Evolutionary conservation across 2,329 filamentous ascomycete genomes (phyloP).

Genomic region (Calcarisporium arbuscula): DNA sequence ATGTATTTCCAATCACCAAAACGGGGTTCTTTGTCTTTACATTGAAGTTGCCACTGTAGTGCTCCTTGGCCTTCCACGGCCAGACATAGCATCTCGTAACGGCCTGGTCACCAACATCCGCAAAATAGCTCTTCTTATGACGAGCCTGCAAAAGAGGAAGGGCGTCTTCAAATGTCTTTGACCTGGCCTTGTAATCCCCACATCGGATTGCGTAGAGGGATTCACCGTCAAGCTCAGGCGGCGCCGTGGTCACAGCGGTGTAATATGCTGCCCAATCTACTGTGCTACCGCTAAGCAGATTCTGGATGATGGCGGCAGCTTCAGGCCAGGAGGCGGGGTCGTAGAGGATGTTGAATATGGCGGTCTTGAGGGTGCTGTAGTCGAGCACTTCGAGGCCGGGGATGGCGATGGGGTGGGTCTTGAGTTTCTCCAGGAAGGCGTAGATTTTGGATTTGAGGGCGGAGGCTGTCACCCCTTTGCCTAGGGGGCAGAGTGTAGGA

Average conservation of each 20-base stretch:
- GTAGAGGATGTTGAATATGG: background rate
- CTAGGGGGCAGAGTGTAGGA: constrained; percentile 20
- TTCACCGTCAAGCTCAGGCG: background rate
- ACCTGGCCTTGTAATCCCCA: background rate
- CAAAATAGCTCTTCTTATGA: background rate
- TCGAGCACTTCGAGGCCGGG: constrained; percentile 17
- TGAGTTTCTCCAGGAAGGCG: background rate
- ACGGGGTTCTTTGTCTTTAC: constrained; percentile 25
- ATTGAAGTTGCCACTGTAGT: constrained; percentile 23
- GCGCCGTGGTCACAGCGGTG: background rate
- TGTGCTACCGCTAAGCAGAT: constrained; percentile 8
- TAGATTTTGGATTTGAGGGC: too few species aligned
- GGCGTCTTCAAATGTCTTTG: background rate
- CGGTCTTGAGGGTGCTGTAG: background rate
- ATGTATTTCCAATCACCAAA: constrained; percentile 30
- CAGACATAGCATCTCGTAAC: too few species aligned
- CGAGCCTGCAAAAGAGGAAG: background rate
- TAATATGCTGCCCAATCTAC: constrained; percentile 7
- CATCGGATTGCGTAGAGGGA: background rate
- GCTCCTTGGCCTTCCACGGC: constrained; percentile 30
- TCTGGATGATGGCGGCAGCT: constrained; percentile 14
- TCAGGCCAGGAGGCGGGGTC: constrained; percentile 16
- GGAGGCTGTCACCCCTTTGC: constrained; percentile 18
- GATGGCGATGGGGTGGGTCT: background rate
- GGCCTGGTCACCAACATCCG: too few species aligned